Conservation (phyloP, 2,329 filamentous ascomycete species). For the Alternaria longipes region DNA sequence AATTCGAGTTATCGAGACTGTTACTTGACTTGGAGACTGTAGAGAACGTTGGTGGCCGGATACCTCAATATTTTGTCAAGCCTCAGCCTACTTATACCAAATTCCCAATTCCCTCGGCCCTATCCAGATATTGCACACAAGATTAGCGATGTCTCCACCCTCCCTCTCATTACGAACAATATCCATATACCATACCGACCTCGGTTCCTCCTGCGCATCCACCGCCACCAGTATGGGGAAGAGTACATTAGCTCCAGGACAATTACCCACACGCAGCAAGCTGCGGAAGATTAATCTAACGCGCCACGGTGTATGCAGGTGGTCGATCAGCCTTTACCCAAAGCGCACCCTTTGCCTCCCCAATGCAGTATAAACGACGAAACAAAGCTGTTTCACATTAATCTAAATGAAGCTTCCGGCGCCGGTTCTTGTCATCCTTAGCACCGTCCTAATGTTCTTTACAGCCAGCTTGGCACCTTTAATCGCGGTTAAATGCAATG, state of each 20-base stretch:
- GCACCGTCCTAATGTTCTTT: background rate
- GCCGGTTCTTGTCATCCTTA: slow-evolving; percentile 25
- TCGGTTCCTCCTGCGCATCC: background rate
- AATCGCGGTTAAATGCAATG: slow-evolving; percentile 13
- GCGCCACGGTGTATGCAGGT: background rate
- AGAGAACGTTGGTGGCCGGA: background rate
- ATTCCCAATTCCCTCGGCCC: background rate
- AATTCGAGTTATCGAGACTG: background rate
- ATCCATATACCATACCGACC: background rate
- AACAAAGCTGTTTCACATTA: slow-evolving; percentile 13
- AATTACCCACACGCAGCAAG: background rate
- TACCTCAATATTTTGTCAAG: background rate
- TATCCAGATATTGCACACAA: background rate
- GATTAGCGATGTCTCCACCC: background rate
- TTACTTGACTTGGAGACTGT: background rate
- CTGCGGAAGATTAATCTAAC: background rate
- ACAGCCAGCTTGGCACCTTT: slow-evolving; percentile 1
- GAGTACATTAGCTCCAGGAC: background rate
- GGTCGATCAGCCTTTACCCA: background rate
- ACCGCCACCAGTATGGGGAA: background rate
- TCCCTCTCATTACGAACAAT: slow-evolving; percentile 1
- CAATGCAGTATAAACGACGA: background rate
- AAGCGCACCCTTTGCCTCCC: background rate
- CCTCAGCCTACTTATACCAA: slow-evolving; percentile 12
- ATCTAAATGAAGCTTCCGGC: slow-evolving; percentile 32